These are phyloP conservation scores for Ustilago sp. DNA, from an alignment of 1,284 basidiomycete species.

Conservation along the genomic window DNA sequence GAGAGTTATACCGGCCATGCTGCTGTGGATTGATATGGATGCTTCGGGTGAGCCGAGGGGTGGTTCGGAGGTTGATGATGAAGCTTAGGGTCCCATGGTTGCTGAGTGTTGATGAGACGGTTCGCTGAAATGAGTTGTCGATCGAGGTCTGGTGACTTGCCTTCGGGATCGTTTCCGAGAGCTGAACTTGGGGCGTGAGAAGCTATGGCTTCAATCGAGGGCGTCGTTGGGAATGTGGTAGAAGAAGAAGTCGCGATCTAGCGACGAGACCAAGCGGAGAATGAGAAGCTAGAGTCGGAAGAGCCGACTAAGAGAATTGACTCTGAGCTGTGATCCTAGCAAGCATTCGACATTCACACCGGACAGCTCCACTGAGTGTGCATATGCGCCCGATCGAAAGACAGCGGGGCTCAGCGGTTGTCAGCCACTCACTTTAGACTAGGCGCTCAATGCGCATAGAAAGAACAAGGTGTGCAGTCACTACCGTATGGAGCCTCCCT, in stretches of 20 bases:
- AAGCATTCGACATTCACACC: conserved; percentile 3
- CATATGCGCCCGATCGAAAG: conserved; percentile 20
- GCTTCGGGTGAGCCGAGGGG: conserved; percentile 6
- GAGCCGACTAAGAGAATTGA: background rate
- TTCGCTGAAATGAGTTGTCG: background rate
- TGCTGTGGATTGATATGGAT: background rate
- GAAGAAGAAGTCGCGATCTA: background rate
- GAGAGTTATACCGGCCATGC: conserved; percentile 13
- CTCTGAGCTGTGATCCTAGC: conserved; percentile 1
- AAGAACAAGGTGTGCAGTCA: background rate
- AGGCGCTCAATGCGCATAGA: conserved; percentile 1
- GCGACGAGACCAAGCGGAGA: background rate
- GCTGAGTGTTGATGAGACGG: background rate
- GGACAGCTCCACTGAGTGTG: conserved; percentile 5
- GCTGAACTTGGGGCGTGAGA: background rate
- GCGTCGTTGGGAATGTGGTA: background rate
- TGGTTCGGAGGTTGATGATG: background rate
- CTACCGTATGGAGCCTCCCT: background rate
- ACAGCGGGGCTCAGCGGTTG: background rate
- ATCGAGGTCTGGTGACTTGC: background rate
- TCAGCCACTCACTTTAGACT: conserved; percentile 1
- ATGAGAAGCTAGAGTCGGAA: conserved; percentile 5
- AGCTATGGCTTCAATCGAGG: background rate
- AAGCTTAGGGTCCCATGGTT: background rate
- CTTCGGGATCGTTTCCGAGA: background rate